Conservation (phyloP, 1,284 basidiomycete genomes). For the Abortiporus biennis region DNA sequence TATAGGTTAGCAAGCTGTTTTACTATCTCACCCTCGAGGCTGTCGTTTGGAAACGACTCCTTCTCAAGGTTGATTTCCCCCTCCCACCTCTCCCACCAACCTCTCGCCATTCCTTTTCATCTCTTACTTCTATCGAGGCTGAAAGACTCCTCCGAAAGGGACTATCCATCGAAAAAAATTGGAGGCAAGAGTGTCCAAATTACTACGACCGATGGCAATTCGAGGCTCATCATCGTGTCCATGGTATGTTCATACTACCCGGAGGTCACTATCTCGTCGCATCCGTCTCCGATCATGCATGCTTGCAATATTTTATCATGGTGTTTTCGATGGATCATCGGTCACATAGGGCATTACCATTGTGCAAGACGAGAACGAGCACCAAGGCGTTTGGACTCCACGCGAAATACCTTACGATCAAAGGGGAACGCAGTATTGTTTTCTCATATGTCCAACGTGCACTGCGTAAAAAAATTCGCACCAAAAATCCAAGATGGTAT, state of each 20-base stretch:
- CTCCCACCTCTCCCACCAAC: conserved; percentile 62
- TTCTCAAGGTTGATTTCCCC: conserved; percentile 44
- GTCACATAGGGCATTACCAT: conserved; percentile 30
- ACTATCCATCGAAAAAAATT: conserved; percentile 45
- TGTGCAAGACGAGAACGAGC: conserved; percentile 45
- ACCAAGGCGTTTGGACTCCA: conserved; percentile 53
- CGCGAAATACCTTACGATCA: conserved; percentile 54
- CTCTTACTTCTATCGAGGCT: conserved; percentile 47
- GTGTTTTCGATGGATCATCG: conserved; percentile 56
- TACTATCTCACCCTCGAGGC: conserved; percentile 60
- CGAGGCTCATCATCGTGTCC: conserved; percentile 35
- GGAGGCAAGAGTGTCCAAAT: conserved; percentile 8
- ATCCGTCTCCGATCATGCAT: conserved; percentile 41
- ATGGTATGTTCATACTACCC: conserved; percentile 57
- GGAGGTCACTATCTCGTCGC: conserved; percentile 67
- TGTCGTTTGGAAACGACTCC: conserved; percentile 62
- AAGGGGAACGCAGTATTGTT: conserved; percentile 48
- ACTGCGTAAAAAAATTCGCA: too few relatives aligned
- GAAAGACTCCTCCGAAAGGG: conserved; percentile 59
- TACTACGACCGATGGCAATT: conserved; percentile 27
- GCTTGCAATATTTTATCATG: conserved; percentile 41
- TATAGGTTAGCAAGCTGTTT: conserved; percentile 48
- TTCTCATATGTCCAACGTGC: conserved; percentile 40
- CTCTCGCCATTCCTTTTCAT: conserved; percentile 34
- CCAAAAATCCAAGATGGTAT: too few relatives aligned